Conservation (phyloP, 2,329 filamentous ascomycete genomes). For the Calonectria montana region DNA sequence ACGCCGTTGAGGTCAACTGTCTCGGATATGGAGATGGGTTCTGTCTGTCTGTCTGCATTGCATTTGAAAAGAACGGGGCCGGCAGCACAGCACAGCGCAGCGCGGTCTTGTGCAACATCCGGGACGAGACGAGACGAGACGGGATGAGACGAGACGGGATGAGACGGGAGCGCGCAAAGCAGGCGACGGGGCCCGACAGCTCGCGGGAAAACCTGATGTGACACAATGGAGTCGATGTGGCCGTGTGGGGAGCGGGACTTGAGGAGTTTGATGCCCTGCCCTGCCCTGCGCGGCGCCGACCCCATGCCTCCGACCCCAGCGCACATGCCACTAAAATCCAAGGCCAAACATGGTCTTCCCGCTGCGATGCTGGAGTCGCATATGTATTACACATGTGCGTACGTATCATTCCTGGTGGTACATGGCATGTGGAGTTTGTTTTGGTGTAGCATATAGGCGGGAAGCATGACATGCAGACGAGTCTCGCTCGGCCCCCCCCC, state of each 20-base stretch:
- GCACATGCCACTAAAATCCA: neutral
- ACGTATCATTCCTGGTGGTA: constrained; percentile 5
- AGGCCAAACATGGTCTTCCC: neutral
- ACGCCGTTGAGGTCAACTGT: neutral
- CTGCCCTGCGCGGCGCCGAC: neutral
- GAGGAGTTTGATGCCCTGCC: neutral
- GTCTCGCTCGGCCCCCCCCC: constrained; percentile 5
- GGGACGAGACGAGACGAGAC: neutral
- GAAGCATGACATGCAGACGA: constrained; percentile 14
- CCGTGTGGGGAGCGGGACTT: constrained; percentile 1
- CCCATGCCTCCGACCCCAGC: constrained; percentile 1
- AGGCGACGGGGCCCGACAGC: neutral
- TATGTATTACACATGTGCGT: neutral
- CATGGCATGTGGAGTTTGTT: neutral
- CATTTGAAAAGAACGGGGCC: neutral
- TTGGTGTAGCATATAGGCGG: constrained; percentile 6
- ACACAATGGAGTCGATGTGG: neutral
- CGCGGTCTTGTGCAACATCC: neutral
- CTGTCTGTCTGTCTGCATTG: too few relatives aligned
- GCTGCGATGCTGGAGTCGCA: neutral
- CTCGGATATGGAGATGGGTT: neutral
- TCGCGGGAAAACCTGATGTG: neutral
- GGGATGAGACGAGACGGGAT: neutral
- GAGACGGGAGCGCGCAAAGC: neutral
- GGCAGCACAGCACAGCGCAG: neutral